Conservation (phyloP, 768 basidiomycete genomes). For the Leccinum arenicola region DNA sequence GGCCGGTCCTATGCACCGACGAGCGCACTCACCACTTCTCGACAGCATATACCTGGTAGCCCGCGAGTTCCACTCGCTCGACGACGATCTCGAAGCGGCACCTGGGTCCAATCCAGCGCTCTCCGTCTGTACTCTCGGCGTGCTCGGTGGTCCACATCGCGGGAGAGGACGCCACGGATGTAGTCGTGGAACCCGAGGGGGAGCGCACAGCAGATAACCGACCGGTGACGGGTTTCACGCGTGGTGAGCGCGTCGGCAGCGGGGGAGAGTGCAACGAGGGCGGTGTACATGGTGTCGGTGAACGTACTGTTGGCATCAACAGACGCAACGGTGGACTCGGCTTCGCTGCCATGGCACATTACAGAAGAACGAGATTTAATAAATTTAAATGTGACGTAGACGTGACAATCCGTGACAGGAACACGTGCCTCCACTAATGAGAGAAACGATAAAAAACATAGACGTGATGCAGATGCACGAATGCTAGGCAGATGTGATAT, state of each 20-base stretch:
- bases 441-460: neutral
- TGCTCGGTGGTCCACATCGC: slow-evolving; percentile 11
- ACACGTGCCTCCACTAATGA: neutral
- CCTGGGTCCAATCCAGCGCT: slow-evolving; percentile 45
- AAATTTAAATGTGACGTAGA: slow-evolving; percentile 7
- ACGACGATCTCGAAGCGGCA: slow-evolving; percentile 49
- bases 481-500: slow-evolving; percentile 18
- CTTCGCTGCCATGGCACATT: slow-evolving; percentile 15
- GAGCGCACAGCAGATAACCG: slow-evolving; percentile 31
- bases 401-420: slow-evolving; percentile 11
- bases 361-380: neutral
- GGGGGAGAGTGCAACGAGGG: slow-evolving; percentile 12
- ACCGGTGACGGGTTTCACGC: slow-evolving; percentile 22
- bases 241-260: slow-evolving; percentile 22
- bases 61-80: slow-evolving; percentile 44
- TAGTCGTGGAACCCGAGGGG: slow-evolving; percentile 30
- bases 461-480: slow-evolving; percentile 14
- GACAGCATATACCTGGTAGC: slow-evolving; percentile 83
- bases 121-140: slow-evolving; percentile 20
- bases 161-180: slow-evolving; percentile 12
- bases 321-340: slow-evolving; percentile 18
- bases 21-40: slow-evolving; percentile 66
- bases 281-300: slow-evolving; percentile 9
- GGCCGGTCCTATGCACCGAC: neutral
- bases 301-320: slow-evolving; percentile 35